Evolutionary conservation across 441 rosid species (phyloP).

Genomic region (Erysimum pusillum): DNA sequence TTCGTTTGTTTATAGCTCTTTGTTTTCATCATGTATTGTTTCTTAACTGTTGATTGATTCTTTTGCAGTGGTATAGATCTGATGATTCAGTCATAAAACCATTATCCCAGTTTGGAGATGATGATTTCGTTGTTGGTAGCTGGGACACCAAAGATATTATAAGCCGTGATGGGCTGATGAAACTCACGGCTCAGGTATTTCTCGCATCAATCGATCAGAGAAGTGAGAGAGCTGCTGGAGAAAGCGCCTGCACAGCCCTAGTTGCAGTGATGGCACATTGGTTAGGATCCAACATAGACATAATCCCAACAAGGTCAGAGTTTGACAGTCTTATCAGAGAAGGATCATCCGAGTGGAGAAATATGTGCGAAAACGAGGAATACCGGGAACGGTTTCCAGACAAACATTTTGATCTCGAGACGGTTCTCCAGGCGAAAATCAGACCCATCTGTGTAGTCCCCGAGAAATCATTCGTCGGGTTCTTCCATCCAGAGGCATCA

Average conservation of each 20-base stretch:
- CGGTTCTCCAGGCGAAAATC: slow-evolving; percentile 80
- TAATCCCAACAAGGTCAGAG: slow-evolving; percentile 88
- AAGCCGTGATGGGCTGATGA: slow-evolving; percentile 91
- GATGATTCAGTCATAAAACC: slow-evolving; percentile 66
- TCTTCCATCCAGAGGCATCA: slow-evolving; percentile 79
- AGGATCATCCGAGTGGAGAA: slow-evolving; percentile 92
- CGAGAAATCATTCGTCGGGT: slow-evolving; percentile 79
- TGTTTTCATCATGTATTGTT: neutral
- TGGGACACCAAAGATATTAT: slow-evolving; percentile 78
- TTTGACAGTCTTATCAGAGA: slow-evolving; percentile 85
- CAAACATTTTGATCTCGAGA: slow-evolving; percentile 90
- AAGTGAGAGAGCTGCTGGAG: slow-evolving; percentile 90
- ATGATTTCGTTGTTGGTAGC: slow-evolving; percentile 79
- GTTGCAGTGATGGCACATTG: slow-evolving; percentile 91
- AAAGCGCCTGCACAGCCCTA: slow-evolving; percentile 89
- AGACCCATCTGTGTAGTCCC: slow-evolving; percentile 72
- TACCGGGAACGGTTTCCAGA: slow-evolving; percentile 81
- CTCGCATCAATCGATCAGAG: slow-evolving; percentile 93
- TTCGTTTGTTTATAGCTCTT: slow-evolving; percentile 5
- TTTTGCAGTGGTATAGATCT: slow-evolving; percentile 68
- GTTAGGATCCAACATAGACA: slow-evolving; percentile 72
- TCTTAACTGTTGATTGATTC: slow-evolving; percentile 25
- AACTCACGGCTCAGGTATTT: slow-evolving; percentile 74
- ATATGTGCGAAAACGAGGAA: slow-evolving; percentile 70
- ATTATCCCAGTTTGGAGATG: slow-evolving; percentile 86